Conservation (phyloP, 2,329 filamentous ascomycete species). For the Ceratocystis cacaofunesta region DNA sequence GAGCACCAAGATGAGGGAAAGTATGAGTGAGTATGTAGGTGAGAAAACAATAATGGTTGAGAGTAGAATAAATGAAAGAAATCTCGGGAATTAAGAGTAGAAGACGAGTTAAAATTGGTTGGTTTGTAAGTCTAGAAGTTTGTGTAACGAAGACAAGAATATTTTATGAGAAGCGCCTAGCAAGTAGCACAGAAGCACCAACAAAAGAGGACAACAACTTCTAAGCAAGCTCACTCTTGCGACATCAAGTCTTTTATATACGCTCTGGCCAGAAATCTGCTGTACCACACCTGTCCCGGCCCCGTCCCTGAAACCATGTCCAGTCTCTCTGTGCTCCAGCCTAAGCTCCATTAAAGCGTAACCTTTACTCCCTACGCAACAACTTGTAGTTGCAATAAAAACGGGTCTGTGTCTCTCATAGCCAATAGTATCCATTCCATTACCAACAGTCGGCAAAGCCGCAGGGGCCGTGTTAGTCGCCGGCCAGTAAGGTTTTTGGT, state of each 20-base stretch:
- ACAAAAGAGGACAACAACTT: no score
- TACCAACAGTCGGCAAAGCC: conserved; percentile 9
- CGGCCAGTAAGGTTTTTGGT: no score
- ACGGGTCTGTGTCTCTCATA: neutral
- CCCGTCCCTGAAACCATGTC: neutral
- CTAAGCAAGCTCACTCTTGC: no score
- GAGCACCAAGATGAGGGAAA: neutral
- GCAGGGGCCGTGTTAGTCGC: neutral
- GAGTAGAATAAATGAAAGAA: neutral
- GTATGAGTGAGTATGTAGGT: neutral
- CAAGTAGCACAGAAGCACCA: no score
- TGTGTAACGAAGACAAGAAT: neutral
- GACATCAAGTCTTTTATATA: neutral
- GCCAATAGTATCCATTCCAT: neutral
- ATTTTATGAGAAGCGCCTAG: no score
- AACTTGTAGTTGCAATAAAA: conserved; percentile 5
- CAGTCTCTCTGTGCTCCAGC: neutral
- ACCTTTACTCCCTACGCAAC: neutral
- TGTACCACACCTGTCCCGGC: neutral
- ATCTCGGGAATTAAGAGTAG: neutral
- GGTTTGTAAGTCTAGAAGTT: neutral
- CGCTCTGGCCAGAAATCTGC: neutral
- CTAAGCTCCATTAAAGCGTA: neutral
- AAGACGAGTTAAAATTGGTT: no score
- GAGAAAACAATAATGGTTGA: neutral